A percentile compares a stretch with the other conserved stretches of the same genome.
phyloP scores from a whole-genome alignment of 2,329 filamentous ascomycete species.

The Pestalotiopsis fici region DNA sequence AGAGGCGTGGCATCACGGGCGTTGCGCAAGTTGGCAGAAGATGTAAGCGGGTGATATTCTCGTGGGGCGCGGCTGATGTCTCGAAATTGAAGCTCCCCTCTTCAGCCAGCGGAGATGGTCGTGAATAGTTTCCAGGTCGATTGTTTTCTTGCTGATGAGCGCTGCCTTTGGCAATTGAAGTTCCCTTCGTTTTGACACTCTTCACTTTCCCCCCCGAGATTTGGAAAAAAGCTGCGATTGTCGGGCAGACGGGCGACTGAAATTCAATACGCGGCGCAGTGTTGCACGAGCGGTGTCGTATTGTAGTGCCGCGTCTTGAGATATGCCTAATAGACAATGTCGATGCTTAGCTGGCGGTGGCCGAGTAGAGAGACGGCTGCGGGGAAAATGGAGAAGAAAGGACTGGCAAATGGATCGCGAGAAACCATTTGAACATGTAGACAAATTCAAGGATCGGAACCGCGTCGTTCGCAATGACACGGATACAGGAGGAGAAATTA shows the following conservation, averaged over 20 bases:
- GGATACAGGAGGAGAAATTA: background rate
- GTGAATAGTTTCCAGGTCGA: slow-evolving; percentile 35
- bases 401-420: background rate
- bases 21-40: background rate
- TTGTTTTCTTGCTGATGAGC: slow-evolving; percentile 34
- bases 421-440: background rate
- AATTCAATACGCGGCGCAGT: background rate
- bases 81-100: slow-evolving; percentile 33
- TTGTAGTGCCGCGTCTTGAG: background rate
- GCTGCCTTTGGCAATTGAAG: slow-evolving; percentile 21
- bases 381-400: background rate
- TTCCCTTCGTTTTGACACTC: background rate
- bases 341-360: slow-evolving; percentile 3
- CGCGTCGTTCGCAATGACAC: background rate
- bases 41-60: slow-evolving; percentile 10
- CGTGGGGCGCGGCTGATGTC: slow-evolving; percentile 16
- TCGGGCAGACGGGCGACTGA: background rate
- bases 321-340: background rate
- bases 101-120: slow-evolving; percentile 35
- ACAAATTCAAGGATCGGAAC: background rate
- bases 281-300: background rate
- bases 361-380: background rate
- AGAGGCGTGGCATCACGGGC: slow-evolving; percentile 28
- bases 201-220: background rate
- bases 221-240: background rate